phyloP scores from a whole-genome alignment of 495 filamentous ascomycete genomes.

The Trichoderma gamsii region DNA sequence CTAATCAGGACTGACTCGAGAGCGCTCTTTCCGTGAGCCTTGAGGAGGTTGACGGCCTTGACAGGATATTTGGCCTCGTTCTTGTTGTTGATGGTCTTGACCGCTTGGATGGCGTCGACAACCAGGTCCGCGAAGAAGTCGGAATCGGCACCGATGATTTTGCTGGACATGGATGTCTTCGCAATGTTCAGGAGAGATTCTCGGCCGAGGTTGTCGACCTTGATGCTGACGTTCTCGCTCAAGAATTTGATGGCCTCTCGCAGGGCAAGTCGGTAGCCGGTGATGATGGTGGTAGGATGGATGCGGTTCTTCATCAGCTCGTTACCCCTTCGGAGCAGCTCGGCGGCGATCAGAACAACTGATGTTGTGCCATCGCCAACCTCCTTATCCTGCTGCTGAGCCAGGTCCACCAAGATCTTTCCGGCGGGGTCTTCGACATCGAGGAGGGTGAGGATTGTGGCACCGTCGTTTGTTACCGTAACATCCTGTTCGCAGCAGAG shows the following conservation, averaged over 20 bases:
- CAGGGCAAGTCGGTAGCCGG: constrained; percentile 90
- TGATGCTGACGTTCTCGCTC: constrained; percentile 93
- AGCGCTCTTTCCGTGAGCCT: constrained; percentile 91
- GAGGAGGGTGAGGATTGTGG: constrained; percentile 88
- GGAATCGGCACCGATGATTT: constrained; percentile 93
- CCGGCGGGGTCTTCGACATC: constrained; percentile 97
- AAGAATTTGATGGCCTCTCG: constrained; percentile 97
- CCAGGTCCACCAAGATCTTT: constrained; percentile 96
- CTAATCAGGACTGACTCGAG: constrained; percentile 87
- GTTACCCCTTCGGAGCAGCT: constrained; percentile 89
- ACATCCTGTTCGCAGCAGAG: constrained; percentile 63
- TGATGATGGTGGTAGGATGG: constrained; percentile 99
- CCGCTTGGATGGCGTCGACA: constrained; percentile 92
- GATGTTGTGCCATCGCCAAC: constrained; percentile 97
- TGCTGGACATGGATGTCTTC: constrained; percentile 98
- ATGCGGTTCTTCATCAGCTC: constrained; percentile 99
- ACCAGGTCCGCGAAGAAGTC: constrained; percentile 97
- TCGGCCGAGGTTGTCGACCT: constrained; percentile 82
- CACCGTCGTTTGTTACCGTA: constrained; percentile 97
- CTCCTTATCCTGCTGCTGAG: constrained; percentile 98
- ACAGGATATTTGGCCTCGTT: constrained; percentile 94
- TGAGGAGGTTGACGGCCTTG: constrained; percentile 97
- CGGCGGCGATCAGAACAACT: constrained; percentile 93
- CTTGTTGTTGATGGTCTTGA: constrained; percentile 86
- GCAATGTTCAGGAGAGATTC: constrained; percentile 92